Conservation (phyloP, 164 flowering plant genomes). For the Umbellularia californica region DNA sequence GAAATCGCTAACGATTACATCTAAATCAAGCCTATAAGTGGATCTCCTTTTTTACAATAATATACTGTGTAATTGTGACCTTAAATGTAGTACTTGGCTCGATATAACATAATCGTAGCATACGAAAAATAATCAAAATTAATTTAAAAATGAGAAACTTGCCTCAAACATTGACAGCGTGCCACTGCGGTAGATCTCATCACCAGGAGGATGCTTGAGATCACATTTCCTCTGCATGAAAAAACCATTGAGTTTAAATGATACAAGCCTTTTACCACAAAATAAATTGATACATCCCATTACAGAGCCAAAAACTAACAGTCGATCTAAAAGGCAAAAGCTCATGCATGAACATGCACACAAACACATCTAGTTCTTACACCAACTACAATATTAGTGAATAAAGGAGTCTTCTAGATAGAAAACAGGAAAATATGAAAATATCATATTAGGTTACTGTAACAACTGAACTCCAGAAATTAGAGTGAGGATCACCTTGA, state of each 20-base stretch:
- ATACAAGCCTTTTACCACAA: no score
- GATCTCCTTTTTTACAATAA: neutral
- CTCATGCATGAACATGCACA: neutral
- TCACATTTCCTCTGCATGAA: slow-evolving; percentile 80
- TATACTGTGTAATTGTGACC: neutral
- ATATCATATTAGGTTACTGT: neutral
- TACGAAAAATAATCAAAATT: neutral
- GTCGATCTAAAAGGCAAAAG: neutral
- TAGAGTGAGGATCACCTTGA: no score
- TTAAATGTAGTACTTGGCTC: neutral
- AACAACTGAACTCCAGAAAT: neutral
- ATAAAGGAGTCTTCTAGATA: neutral
- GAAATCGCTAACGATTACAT: no score
- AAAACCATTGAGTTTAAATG: slow-evolving; percentile 1
- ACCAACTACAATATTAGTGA: neutral
- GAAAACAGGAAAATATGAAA: neutral
- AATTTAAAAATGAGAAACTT: slow-evolving; percentile 5
- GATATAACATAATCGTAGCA: neutral
- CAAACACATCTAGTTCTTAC: neutral
- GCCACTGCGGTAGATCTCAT: slow-evolving; percentile 91
- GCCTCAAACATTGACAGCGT: slow-evolving; percentile 99
- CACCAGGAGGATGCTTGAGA: slow-evolving; percentile 99
- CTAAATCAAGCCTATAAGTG: no score
- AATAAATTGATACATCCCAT: neutral
- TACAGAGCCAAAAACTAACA: neutral